Percentiles rank a stretch among this genome's conserved stretches.
Conservation (phyloP, 257 asterid genomes). For the Capsicum pubescens region DNA sequence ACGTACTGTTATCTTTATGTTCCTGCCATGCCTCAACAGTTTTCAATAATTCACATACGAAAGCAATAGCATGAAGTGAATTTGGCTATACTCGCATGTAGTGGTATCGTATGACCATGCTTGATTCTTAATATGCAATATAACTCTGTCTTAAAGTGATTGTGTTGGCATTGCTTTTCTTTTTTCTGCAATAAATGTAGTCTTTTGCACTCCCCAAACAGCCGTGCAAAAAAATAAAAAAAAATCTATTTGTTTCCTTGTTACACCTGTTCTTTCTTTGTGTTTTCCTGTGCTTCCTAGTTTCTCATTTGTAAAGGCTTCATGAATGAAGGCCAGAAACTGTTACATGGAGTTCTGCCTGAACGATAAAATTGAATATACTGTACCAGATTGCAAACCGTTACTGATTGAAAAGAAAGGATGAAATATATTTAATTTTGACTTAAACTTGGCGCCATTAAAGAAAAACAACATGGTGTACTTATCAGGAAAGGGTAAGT, state of each 20-base stretch:
- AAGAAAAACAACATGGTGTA: not conserved
- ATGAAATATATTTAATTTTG: not conserved
- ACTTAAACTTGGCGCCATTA: not conserved
- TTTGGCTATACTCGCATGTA: not conserved
- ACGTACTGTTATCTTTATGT: not conserved
- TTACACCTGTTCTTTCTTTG: not conserved
- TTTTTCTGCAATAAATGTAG: conserved; percentile 5
- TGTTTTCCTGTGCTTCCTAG: not conserved
- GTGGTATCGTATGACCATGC: not conserved
- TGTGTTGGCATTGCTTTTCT: not conserved
- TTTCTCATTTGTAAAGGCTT: not conserved
- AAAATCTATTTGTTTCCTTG: not conserved
- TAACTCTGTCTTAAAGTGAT: not conserved
- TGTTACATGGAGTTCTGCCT: not conserved
- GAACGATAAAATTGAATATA: not conserved
- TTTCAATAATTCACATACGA: not conserved
- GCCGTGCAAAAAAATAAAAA: not conserved
- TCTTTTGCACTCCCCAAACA: not conserved
- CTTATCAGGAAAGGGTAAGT: not conserved
- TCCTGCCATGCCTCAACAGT: not conserved
- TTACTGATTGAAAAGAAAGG: not conserved
- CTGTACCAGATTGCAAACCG: not conserved
- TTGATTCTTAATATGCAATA: not conserved
- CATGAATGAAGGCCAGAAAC: not conserved
- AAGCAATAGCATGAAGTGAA: not conserved